Conservation (phyloP, 139 green algal species). For the Tetraselmis chui region DNA sequence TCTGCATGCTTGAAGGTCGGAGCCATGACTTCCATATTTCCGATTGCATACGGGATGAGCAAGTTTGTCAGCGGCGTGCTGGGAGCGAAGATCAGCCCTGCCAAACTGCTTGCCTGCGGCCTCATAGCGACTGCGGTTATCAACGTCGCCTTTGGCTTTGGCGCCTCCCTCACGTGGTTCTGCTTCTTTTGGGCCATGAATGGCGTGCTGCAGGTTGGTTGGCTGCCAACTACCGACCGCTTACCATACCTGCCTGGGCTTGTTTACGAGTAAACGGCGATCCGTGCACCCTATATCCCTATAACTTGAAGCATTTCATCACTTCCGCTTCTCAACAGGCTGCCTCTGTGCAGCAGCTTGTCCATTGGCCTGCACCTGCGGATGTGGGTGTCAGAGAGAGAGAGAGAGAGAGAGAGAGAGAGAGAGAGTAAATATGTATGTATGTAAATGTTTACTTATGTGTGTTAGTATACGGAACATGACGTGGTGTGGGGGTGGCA, state of each 20-base stretch:
- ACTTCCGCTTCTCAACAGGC: background rate
- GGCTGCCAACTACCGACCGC: background rate
- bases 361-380: background rate
- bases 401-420: too few relatives aligned
- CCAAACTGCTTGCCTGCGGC: constrained; percentile 76
- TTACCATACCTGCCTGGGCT: too few relatives aligned
- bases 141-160: constrained; percentile 88
- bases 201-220: constrained; percentile 72
- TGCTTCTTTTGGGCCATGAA: constrained; percentile 82
- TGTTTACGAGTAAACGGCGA: too few relatives aligned
- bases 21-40: constrained; percentile 89
- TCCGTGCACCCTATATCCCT: too few relatives aligned
- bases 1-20: constrained; percentile 55
- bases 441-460: too few relatives aligned
- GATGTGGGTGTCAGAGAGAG: too few relatives aligned
- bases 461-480: too few relatives aligned
- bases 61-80: constrained; percentile 92
- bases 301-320: background rate
- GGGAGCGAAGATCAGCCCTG: constrained; percentile 68
- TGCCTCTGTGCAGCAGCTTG: constrained; percentile 1
- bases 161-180: constrained; percentile 73
- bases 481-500: too few relatives aligned
- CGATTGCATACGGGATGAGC: constrained; percentile 75
- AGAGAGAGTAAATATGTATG: too few relatives aligned
- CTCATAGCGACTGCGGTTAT: constrained; percentile 77